phyloP scores from a whole-genome alignment of 129 eudicot species.

The Centaurea solstitialis region DNA sequence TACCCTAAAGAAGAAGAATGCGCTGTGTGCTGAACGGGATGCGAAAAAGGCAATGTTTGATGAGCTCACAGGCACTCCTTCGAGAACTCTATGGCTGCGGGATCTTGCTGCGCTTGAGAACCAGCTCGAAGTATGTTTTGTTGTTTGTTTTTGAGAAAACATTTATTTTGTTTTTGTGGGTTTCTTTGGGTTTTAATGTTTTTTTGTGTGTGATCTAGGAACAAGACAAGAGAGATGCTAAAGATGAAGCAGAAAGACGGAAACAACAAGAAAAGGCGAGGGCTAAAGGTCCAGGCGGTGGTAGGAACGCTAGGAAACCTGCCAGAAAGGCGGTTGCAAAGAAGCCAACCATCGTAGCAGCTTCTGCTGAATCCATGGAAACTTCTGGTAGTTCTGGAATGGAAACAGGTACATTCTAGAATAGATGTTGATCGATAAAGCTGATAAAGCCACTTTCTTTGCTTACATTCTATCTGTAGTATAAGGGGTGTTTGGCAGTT shows the following conservation, averaged over 20 bases:
- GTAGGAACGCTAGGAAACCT: constrained; percentile 32
- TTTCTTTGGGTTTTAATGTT: background rate
- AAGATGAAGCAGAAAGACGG: constrained; percentile 47
- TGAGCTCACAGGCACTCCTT: constrained; percentile 52
- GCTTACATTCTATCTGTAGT: background rate
- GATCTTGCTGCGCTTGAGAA: constrained; percentile 82
- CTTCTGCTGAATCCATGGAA: constrained; percentile 44
- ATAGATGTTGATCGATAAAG: background rate
- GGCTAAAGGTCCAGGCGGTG: constrained; percentile 37
- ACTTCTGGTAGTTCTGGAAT: constrained; percentile 27
- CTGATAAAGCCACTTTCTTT: background rate
- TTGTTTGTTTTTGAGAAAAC: background rate
- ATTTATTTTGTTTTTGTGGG: background rate
- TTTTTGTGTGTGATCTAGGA: constrained; percentile 40
- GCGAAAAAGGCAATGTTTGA: constrained; percentile 55
- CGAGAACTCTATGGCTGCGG: constrained; percentile 56
- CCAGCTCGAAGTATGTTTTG: constrained; percentile 64
- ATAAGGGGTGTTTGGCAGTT: too few species aligned
- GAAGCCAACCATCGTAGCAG: constrained; percentile 35
- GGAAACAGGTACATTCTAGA: constrained; percentile 48
- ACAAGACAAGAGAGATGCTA: constrained; percentile 55
- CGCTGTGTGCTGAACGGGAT: constrained; percentile 57
- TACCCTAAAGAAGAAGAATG: constrained; percentile 74
- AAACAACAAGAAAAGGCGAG: constrained; percentile 34
- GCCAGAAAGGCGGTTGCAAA: constrained; percentile 34